Percentiles rank a stretch among this genome's conserved stretches.
Evolutionary conservation across 768 basidiomycete species (phyloP).

Genomic region (Lactarius pseudohatsudake): DNA sequence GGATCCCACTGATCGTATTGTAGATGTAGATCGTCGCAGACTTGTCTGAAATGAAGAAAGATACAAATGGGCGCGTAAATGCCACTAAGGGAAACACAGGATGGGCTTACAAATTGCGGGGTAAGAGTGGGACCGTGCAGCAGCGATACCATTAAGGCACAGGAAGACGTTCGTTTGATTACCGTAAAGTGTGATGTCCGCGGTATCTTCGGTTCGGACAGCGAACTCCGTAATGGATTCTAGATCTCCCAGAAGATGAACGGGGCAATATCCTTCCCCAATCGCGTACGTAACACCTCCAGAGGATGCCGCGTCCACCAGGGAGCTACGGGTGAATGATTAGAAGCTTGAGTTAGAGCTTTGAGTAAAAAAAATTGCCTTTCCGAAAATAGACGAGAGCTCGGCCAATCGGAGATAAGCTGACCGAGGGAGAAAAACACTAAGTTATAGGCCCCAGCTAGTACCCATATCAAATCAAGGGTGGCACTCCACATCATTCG

Average conservation of each 20-base stretch:
- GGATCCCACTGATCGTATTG: neutral
- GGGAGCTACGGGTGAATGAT: neutral
- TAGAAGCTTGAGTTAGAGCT: neutral
- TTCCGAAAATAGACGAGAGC: neutral
- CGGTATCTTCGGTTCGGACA: slow-evolving; percentile 11
- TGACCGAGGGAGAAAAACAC: neutral
- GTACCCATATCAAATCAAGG: neutral
- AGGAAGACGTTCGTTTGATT: neutral
- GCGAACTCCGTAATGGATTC: slow-evolving; percentile 1
- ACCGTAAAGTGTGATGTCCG: slow-evolving; percentile 9
- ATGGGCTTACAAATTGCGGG: slow-evolving; percentile 13
- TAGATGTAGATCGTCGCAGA: neutral
- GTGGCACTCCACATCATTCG: neutral
- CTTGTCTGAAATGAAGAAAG: neutral
- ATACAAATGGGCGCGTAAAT: neutral
- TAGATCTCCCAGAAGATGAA: slow-evolving; percentile 1
- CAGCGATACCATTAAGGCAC: slow-evolving; percentile 7
- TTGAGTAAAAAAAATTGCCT: neutral
- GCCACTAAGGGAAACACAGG: neutral
- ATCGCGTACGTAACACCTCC: neutral
- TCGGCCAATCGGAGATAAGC: neutral
- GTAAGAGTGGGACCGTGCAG: slow-evolving; percentile 5
- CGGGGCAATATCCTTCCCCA: neutral
- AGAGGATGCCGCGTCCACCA: neutral
- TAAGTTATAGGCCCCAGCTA: neutral